These are phyloP conservation scores for Allium fistulosum DNA, from an alignment of 106 monocot species.

Conservation along the genomic window DNA sequence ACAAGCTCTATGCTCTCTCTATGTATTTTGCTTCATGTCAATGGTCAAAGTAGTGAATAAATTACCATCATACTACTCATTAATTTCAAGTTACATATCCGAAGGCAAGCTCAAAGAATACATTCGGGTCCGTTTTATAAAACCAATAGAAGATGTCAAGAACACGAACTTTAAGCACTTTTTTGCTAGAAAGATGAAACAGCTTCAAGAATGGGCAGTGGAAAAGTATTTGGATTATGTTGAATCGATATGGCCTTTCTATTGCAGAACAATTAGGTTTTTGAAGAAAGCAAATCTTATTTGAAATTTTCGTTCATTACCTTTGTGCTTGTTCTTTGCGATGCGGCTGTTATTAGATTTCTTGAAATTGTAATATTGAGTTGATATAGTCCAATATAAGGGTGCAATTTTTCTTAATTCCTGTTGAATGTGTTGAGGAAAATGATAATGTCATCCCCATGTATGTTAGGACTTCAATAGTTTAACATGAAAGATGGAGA, in stretches of 20 bases:
- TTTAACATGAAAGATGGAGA: no score
- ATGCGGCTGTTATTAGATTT: neutral
- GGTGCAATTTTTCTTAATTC: no score
- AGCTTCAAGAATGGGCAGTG: constrained; percentile 38
- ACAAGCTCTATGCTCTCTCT: constrained; percentile 37
- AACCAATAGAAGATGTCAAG: constrained; percentile 41
- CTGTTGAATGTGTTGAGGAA: no score
- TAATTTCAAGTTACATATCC: constrained; percentile 26
- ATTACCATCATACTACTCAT: constrained; percentile 29
- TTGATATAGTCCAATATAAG: no score
- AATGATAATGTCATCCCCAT: no score
- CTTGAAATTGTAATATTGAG: no score
- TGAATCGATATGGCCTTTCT: constrained; percentile 81
- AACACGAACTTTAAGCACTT: constrained; percentile 38
- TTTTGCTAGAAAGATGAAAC: constrained; percentile 24
- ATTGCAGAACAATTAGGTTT: constrained; percentile 75
- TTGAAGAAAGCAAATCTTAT: constrained; percentile 78
- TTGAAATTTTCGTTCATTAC: constrained; percentile 7
- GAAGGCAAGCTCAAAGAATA: constrained; percentile 46
- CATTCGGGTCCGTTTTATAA: constrained; percentile 18
- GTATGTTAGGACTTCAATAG: no score
- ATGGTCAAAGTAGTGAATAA: constrained; percentile 27
- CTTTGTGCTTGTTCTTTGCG: neutral
- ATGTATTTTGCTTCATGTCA: constrained; percentile 42
- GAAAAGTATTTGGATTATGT: constrained; percentile 64